Conservation (phyloP, 805 yeast species). For the Candida hungchunana region DNA sequence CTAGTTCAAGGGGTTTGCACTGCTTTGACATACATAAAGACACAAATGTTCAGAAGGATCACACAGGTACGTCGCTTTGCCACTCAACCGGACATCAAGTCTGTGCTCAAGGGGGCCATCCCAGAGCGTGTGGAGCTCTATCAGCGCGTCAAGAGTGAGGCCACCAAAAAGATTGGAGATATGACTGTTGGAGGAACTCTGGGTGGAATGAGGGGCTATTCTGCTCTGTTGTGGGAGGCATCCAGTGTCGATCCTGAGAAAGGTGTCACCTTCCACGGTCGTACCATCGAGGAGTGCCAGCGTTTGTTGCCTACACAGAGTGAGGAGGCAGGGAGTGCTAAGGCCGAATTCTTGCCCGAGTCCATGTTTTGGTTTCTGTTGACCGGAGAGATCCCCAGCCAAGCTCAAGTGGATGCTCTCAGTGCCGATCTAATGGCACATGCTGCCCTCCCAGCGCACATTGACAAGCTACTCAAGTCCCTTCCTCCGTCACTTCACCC, state of each 20-base stretch:
- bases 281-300: conserved; percentile 71
- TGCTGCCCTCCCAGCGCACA: conserved; percentile 61
- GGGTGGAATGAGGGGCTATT: conserved; percentile 82
- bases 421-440: conserved; percentile 60
- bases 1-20: too few relatives aligned
- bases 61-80: conserved; percentile 11
- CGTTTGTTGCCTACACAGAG: conserved; percentile 52
- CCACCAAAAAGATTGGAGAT: conserved; percentile 38
- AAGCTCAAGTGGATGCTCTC: conserved; percentile 50
- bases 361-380: conserved; percentile 74
- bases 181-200: conserved; percentile 40
- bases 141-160: conserved; percentile 36
- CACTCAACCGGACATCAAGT: conserved; percentile 22
- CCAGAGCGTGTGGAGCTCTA: conserved; percentile 41
- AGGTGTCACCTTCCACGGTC: conserved; percentile 78
- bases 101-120: conserved; percentile 29
- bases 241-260: conserved; percentile 70
- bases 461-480: conserved; percentile 53
- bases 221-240: conserved; percentile 75
- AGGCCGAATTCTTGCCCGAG: conserved; percentile 66
- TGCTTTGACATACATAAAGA: too few relatives aligned
- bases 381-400: conserved; percentile 69
- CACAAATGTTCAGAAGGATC: too few relatives aligned
- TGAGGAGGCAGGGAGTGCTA: conserved; percentile 25
- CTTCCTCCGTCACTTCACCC: conserved; percentile 73